Conservation (phyloP, 176 grass and related monocot species). For the Oryza glumipatula region DNA sequence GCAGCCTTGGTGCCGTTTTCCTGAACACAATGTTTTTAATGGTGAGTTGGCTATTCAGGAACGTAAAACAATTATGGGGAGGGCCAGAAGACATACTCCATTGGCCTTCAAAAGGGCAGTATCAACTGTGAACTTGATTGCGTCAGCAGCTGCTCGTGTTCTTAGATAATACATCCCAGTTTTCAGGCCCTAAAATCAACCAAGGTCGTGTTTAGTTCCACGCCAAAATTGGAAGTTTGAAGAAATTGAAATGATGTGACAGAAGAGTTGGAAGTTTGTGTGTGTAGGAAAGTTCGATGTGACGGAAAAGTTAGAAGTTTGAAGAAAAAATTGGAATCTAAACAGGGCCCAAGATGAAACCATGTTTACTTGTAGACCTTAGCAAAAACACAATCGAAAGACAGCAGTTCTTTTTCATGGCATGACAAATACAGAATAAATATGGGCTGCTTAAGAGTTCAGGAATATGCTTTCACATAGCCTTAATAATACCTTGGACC, state of each 20-base stretch:
- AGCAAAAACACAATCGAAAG: neutral
- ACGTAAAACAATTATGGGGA: neutral
- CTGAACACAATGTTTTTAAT: conserved; percentile 36
- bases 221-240: too few relatives aligned
- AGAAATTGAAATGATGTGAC: too few relatives aligned
- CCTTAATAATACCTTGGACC: conserved; percentile 73
- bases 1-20: conserved; percentile 40
- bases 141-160: conserved; percentile 88
- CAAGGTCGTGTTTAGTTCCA: too few relatives aligned
- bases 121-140: conserved; percentile 97
- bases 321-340: too few relatives aligned
- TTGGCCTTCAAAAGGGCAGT: conserved; percentile 67
- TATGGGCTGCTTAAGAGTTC: neutral
- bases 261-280: too few relatives aligned
- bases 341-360: conserved; percentile 27
- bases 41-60: conserved; percentile 15
- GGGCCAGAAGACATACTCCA: neutral
- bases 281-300: too few relatives aligned
- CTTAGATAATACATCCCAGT: conserved; percentile 99
- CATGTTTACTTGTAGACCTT: neutral
- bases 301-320: too few relatives aligned
- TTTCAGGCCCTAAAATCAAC: conserved; percentile 76
- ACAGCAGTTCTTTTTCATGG: neutral
- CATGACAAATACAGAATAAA: neutral
- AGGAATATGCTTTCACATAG: neutral